Evolutionary conservation across 1,284 basidiomycete species (phyloP).

Genomic region (Pyrrhoderma noxium): DNA sequence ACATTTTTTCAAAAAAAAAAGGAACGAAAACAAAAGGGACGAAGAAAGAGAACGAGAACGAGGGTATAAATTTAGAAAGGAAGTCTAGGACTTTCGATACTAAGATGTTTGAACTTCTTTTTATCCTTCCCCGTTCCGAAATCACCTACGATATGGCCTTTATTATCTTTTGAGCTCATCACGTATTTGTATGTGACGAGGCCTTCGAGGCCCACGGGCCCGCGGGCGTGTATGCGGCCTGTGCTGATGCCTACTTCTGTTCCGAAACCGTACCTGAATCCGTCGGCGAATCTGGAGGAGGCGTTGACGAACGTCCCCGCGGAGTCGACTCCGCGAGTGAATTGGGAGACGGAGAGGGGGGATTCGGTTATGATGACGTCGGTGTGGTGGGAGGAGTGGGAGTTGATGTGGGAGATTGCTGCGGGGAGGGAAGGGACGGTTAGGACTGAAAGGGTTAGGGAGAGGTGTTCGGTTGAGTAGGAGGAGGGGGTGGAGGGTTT

Average conservation of each 20-base stretch:
- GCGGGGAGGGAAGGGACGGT: constrained; percentile 60
- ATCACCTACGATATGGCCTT: constrained; percentile 76
- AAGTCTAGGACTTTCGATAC: constrained; percentile 39
- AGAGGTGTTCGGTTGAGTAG: constrained; percentile 86
- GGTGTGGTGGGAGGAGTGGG: constrained; percentile 92
- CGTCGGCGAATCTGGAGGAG: constrained; percentile 93
- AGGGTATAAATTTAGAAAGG: constrained; percentile 41
- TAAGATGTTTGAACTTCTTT: constrained; percentile 69
- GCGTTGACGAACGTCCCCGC: constrained; percentile 95
- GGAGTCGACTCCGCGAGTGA: constrained; percentile 84
- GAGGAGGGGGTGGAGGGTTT: constrained; percentile 50
- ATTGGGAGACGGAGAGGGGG: constrained; percentile 55
- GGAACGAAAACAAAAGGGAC: not conserved
- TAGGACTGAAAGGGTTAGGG: constrained; percentile 76
- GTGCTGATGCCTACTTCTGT: constrained; percentile 98
- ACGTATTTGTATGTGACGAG: constrained; percentile 94
- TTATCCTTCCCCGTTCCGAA: constrained; percentile 70
- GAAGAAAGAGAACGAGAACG: too few species aligned
- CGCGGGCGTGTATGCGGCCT: constrained; percentile 92
- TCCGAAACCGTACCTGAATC: constrained; percentile 94
- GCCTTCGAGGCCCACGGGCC: constrained; percentile 94
- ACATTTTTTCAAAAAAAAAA: constrained; percentile 1
- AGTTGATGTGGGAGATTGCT: constrained; percentile 88
- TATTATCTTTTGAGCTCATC: constrained; percentile 62
- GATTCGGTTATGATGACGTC: constrained; percentile 90